Conservation (phyloP, 257 asterid species). For the Solanum commersonii region DNA sequence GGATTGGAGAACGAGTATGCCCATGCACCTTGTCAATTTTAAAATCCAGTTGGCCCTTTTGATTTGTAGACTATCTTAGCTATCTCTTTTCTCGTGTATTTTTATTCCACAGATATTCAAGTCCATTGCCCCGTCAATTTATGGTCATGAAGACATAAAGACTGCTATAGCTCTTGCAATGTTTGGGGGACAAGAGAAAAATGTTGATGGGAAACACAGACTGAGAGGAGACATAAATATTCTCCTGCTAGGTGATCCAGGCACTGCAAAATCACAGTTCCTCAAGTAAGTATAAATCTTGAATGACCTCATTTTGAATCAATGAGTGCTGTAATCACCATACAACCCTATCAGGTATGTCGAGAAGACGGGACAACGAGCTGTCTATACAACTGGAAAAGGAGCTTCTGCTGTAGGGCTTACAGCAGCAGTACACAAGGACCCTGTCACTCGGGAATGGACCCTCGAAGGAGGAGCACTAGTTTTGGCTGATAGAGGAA, state of each 20-base stretch:
- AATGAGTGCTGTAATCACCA: constrained; percentile 2
- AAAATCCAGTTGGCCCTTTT: neutral
- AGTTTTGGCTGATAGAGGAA: constrained; percentile 98
- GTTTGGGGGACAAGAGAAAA: constrained; percentile 99
- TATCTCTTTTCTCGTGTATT: neutral
- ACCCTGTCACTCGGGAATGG: constrained; percentile 98
- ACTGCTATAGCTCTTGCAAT: constrained; percentile 95
- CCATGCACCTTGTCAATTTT: neutral
- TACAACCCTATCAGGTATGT: constrained; percentile 44
- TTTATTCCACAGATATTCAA: constrained; percentile 46
- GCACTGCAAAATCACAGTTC: constrained; percentile 98
- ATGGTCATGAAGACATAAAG: constrained; percentile 95
- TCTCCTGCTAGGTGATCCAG: constrained; percentile 96
- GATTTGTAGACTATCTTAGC: neutral
- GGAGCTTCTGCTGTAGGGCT: constrained; percentile 99
- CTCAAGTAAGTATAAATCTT: constrained; percentile 56
- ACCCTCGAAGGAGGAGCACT: constrained; percentile 99
- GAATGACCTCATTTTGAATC: constrained; percentile 2
- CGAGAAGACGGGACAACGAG: constrained; percentile 94
- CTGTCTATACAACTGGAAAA: constrained; percentile 97
- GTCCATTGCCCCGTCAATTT: constrained; percentile 96
- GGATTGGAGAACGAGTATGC: constrained; percentile 85
- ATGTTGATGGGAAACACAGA: constrained; percentile 89
- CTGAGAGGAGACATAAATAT: constrained; percentile 91
- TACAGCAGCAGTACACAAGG: constrained; percentile 98